Evolutionary conservation across 2,329 filamentous ascomycete genomes (phyloP), one percentile per base, ranked within the genome.

Genomic region (Raffaelea albimanens): DNA sequence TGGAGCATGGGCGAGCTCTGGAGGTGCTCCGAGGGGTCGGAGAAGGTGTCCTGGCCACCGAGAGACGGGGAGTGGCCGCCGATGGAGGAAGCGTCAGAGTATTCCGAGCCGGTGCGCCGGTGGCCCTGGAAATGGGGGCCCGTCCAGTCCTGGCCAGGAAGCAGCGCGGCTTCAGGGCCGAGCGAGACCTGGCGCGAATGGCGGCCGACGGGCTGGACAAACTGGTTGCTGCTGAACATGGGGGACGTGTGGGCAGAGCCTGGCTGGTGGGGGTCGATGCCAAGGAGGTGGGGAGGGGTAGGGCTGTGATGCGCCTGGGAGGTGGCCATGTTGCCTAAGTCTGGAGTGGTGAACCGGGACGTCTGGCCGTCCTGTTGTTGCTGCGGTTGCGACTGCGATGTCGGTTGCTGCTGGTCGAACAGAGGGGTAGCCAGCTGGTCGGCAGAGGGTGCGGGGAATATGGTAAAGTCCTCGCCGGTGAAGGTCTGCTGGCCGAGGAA

Each of bases 71-170:
- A 96, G 25, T 59, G 57, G 21, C 83, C 85, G 20, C 86, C 82
- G 16, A 83, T 86, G 18, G 88, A 95, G 5, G 83, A 95, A 5
- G 95, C 83, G 56, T 96, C 91, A 3, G 89, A 95, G 58, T 84
- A 88, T 57, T 96, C 91, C n/a, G 90, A 96, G 1, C 87, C 86
- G 34, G 80, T 82, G 58, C 90, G 80, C 56, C 89, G 78, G 61
- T 96, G 91, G n/a, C 78, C 73, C 55, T 87, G 83, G 59, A 95
- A 96, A 50, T 78, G 74, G 14, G 70, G 65, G 2, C 51, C 55
- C 14, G 56, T 70, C 76, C 76, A 80, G 50, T 80, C 75, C 53
- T 78, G 75, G n/a, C 64, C 67, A 3, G 68, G 70, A 23, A 77
- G 63, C n/a, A 80, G 62, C 2, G 77, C 76, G 5, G 75, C 72